Conservation (phyloP, 1,139 yeast species). For the Yamadazyma jaroonii region DNA sequence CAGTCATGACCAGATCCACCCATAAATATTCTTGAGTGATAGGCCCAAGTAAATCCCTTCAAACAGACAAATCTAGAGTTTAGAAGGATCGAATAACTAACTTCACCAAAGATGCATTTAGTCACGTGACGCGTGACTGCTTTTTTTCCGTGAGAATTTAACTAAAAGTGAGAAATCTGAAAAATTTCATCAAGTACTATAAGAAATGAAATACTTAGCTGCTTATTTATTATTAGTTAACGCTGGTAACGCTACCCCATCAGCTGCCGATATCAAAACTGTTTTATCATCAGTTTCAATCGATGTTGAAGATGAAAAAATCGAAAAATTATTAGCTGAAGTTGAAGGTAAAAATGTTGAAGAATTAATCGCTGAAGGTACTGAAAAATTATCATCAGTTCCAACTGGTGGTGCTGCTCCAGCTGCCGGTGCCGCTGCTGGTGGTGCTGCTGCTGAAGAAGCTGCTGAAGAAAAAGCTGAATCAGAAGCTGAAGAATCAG, state of each 20-base stretch:
- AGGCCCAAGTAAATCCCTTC: too few relatives aligned
- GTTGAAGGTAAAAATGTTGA: constrained; percentile 91
- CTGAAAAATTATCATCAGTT: constrained; percentile 91
- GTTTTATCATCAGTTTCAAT: constrained; percentile 92
- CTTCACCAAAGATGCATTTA: too few relatives aligned
- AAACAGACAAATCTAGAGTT: too few relatives aligned
- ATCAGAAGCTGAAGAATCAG: constrained; percentile 59
- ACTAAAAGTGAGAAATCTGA: constrained; percentile 3
- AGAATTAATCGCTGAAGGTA: constrained; percentile 95
- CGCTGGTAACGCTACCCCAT: constrained; percentile 75
- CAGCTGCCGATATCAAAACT: constrained; percentile 86
- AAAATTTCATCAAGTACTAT: constrained; percentile 4
- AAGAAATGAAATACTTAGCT: constrained; percentile 59
- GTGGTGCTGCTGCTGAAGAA: constrained; percentile 70
- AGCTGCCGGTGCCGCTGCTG: constrained; percentile 66
- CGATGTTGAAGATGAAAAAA: constrained; percentile 90
- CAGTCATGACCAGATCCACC: too few relatives aligned
- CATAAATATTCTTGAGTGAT: too few relatives aligned
- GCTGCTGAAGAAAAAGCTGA: constrained; percentile 61
- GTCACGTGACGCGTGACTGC: constrained; percentile 7
- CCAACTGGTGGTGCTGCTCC: constrained; percentile 98
- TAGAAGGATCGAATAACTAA: too few relatives aligned
- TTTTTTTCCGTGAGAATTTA: constrained; percentile 1
- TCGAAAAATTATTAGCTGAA: constrained; percentile 81
- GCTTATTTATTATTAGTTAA: constrained; percentile 66